These are phyloP conservation scores for Oryza rufipogon DNA, from an alignment of 176 grass and related monocot genomes.

Conservation along the genomic window DNA sequence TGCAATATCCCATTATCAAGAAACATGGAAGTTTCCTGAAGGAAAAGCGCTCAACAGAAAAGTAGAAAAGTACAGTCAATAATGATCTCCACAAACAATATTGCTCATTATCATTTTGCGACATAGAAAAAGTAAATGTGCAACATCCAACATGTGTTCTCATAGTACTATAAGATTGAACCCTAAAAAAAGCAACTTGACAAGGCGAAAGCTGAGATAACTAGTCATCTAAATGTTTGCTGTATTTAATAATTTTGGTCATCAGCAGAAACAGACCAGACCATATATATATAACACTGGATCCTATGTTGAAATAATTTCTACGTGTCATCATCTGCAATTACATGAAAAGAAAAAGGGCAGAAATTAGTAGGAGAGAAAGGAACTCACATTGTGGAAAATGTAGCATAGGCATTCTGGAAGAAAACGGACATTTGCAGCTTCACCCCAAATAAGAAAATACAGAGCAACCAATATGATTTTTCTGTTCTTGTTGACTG, in stretches of 20 bases:
- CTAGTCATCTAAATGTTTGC: too few species aligned
- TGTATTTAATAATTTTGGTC: too few species aligned
- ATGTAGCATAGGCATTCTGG: slow-evolving; percentile 98
- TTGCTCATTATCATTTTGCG: neutral
- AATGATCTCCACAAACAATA: too few species aligned
- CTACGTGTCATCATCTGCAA: too few species aligned
- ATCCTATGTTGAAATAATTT: too few species aligned
- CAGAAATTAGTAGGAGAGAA: neutral
- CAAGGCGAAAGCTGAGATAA: neutral
- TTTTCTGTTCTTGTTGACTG: slow-evolving; percentile 83
- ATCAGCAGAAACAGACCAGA: too few species aligned
- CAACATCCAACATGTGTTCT: neutral
- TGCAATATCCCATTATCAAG: neutral
- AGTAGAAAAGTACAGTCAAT: neutral
- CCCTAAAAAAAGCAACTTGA: neutral
- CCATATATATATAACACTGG: too few species aligned
- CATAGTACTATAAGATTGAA: neutral
- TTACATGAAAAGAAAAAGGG: slow-evolving; percentile 18
- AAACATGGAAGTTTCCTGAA: neutral
- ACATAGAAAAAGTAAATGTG: neutral
- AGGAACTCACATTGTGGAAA: slow-evolving; percentile 90
- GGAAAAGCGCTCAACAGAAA: slow-evolving; percentile 2
- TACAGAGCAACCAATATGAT: slow-evolving; percentile 86
- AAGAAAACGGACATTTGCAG: slow-evolving; percentile 91
- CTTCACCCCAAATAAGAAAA: slow-evolving; percentile 97